Evolutionary conservation across 2,329 filamentous ascomycete genomes (phyloP).

Genomic region (Fusarium pseudocircinatum): DNA sequence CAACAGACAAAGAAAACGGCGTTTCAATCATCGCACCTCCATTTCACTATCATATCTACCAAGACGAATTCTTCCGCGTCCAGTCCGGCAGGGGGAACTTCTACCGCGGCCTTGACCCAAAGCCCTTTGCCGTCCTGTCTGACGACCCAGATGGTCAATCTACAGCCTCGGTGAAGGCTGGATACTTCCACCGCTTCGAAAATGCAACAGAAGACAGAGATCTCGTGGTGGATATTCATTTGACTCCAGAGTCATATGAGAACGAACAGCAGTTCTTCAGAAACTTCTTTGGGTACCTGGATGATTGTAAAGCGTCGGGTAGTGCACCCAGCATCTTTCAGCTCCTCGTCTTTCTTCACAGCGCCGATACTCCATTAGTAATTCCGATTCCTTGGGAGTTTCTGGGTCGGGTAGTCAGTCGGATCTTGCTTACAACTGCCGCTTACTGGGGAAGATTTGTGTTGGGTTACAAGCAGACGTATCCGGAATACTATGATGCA

Average conservation of each 20-base stretch:
- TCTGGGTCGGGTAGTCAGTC: background rate
- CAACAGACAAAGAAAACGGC: background rate
- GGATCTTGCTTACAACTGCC: background rate
- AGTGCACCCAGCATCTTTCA: slow-evolving; percentile 5
- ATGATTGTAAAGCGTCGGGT: background rate
- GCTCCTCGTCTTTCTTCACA: slow-evolving; percentile 3
- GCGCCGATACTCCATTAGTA: background rate
- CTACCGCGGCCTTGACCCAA: background rate
- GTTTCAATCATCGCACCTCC: background rate
- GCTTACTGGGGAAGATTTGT: slow-evolving; percentile 1
- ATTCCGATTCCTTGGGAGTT: background rate
- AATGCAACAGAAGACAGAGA: background rate
- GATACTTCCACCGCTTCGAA: slow-evolving; percentile 9
- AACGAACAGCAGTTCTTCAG: slow-evolving; percentile 4
- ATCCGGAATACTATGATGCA: background rate
- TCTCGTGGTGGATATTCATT: background rate
- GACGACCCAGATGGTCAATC: background rate
- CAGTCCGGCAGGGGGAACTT: slow-evolving; percentile 2
- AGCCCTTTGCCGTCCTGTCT: background rate
- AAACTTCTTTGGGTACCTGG: slow-evolving; percentile 6
- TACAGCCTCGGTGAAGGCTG: slow-evolving; percentile 1
- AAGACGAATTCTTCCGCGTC: slow-evolving; percentile 3
- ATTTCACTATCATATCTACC: slow-evolving; percentile 8
- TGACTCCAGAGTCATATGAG: slow-evolving; percentile 3
- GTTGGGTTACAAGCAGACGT: background rate